Evolutionary conservation across 306 rosid genomes (phyloP), one percentile per base, ranked within the genome.

Genomic region (Prunus dulcis): DNA sequence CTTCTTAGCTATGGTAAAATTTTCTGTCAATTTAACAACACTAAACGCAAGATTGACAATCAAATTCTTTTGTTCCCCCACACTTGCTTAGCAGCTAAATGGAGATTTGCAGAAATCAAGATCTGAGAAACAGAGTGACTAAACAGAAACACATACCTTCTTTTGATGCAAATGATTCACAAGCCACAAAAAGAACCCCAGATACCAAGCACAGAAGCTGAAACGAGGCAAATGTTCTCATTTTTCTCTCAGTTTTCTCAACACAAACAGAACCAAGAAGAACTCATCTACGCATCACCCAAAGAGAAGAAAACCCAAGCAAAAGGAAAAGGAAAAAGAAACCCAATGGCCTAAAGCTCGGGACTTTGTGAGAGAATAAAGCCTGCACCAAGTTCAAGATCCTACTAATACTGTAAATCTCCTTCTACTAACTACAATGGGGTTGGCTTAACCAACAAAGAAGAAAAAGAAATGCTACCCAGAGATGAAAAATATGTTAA

Each of bases 81-180:
- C 68, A 72, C 63, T 81, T 79, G 78, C 78, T 14, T 55, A 72
- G 64, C 62, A 67, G 25, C 81, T 53, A 79, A 73, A 84, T 51
- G 23, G 28, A 75, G 74, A 66, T 61, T 67, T 70, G 81, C 78
- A 79, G 17, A 81, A 71, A 66, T 69, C 82, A 79, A 86, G 97
- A 94, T 91, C 97, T 83, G 85, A 76, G 68, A 57, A 45, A 79
- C 64, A 68, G 68, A 77, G 38, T 22, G 73, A 81, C 34, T 12
- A 9, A 9, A 67, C 25, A 17, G 64, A 71, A 55, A 80, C 49
- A 73, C 71, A 27, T 68, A 96, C 99, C 98, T 91, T 96, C 99
- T 25, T 83, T 80, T 50, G 84, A 67, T 73, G 87, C 82, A 60
- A 85, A 78, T 41, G 87, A 77, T 65, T 86, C 84, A 71, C 91